A percentile compares a stretch with the other conserved stretches of the same genome.
Evolutionary conservation across 257 asterid genomes (phyloP).

Genomic region (Dorcoceras hygrometricum): DNA sequence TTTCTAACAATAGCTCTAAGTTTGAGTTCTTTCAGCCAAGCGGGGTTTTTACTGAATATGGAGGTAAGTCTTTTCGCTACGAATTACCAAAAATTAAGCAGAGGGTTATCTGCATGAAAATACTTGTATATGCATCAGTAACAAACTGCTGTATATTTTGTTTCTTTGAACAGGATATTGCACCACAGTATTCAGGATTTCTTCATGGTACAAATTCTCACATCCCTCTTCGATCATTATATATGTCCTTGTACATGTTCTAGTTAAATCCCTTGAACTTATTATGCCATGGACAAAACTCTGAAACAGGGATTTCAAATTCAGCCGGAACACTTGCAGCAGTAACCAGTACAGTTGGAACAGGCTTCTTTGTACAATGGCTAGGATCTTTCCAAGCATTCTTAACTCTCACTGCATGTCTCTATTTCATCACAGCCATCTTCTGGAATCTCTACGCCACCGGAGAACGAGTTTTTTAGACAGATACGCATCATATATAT

Average conservation of each 20-base stretch:
- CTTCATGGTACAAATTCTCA: background rate
- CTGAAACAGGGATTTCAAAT: slow-evolving; percentile 68
- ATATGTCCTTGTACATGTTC: background rate
- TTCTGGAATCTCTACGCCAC: slow-evolving; percentile 87
- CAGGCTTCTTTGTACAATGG: slow-evolving; percentile 89
- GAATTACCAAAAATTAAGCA: background rate
- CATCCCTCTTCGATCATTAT: background rate
- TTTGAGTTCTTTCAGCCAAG: background rate
- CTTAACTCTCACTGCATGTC: slow-evolving; percentile 83
- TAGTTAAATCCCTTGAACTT: background rate
- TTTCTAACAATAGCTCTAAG: background rate
- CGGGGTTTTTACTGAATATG: background rate
- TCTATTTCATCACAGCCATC: slow-evolving; percentile 67
- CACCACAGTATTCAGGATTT: background rate
- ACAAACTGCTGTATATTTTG: background rate
- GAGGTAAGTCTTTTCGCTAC: background rate
- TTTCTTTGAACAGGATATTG: background rate
- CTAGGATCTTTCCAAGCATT: slow-evolving; percentile 91
- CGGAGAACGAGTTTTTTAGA: slow-evolving; percentile 82
- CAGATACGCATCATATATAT: background rate
- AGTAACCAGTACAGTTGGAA: slow-evolving; percentile 81
- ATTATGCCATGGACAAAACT: background rate
- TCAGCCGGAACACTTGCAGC: slow-evolving; percentile 97
- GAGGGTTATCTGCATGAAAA: background rate
- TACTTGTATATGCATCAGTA: background rate